Conservation (phyloP, 495 filamentous ascomycete genomes). For the Aspergillus steynii region DNA sequence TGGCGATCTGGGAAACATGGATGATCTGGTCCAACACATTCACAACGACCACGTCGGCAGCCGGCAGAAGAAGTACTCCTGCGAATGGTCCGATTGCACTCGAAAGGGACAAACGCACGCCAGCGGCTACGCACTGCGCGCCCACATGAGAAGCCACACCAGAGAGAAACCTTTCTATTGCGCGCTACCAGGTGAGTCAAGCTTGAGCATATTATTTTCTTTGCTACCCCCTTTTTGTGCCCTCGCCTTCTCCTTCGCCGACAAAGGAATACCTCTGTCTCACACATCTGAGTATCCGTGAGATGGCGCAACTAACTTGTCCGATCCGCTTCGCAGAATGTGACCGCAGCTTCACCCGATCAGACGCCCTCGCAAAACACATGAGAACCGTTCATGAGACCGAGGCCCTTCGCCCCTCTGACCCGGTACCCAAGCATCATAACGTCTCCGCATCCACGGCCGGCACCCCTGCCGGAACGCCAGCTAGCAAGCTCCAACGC, state of each 20-base stretch:
- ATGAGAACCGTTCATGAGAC: constrained; percentile 99
- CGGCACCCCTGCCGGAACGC: constrained; percentile 36
- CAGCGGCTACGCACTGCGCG: constrained; percentile 90
- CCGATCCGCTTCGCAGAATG: constrained; percentile 64
- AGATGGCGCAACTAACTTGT: constrained; percentile 1
- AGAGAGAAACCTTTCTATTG: constrained; percentile 99
- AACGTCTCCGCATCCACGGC: constrained; percentile 40
- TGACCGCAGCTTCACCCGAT: constrained; percentile 94
- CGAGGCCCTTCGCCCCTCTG: constrained; percentile 84
- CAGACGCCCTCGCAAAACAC: constrained; percentile 95
- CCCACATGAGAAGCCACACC: constrained; percentile 97
- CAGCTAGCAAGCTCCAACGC: constrained; percentile 58
- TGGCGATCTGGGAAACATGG: constrained; percentile 89
- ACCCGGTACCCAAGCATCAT: constrained; percentile 79
- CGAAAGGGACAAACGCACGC: constrained; percentile 89
- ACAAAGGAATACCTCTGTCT: neutral
- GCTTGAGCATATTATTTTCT: neutral
- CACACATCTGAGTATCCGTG: no score
- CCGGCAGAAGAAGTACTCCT: constrained; percentile 82
- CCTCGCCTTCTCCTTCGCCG: neutral
- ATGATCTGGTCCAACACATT: constrained; percentile 87
- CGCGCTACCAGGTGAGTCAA: constrained; percentile 74
- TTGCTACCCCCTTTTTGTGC: neutral
- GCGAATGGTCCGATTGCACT: constrained; percentile 89
- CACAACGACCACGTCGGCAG: constrained; percentile 90